Percentiles rank a stretch among this genome's conserved stretches.
These are phyloP conservation scores for Rhazya stricta DNA, from an alignment of 257 asterid species.

Conservation along the genomic window DNA sequence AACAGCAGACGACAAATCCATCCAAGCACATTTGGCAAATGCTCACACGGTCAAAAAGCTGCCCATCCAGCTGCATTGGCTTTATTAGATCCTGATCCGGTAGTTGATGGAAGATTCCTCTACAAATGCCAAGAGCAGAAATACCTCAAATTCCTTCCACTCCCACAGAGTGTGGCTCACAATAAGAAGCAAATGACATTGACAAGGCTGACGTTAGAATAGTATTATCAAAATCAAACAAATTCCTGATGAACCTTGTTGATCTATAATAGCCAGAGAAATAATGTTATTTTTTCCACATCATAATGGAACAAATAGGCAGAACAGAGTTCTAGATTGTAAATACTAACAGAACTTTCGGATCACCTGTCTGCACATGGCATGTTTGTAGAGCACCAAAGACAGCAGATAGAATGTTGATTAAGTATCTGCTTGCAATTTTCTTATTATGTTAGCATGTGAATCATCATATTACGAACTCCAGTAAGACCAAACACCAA, in stretches of 20 bases:
- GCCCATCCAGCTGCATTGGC: conserved; percentile 97
- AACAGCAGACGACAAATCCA: conserved; percentile 38
- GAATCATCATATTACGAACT: not conserved
- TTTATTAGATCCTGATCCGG: conserved; percentile 56
- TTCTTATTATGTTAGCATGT: not conserved
- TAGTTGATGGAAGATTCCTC: conserved; percentile 71
- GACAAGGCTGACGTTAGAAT: not conserved
- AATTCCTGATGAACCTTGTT: not conserved
- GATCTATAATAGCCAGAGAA: not conserved
- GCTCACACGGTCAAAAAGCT: conserved; percentile 53
- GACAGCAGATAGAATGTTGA: not conserved
- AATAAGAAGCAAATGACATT: not conserved
- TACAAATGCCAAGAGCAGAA: conserved; percentile 35
- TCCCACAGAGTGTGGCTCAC: not conserved
- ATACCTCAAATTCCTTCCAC: not conserved
- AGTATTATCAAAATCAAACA: not conserved
- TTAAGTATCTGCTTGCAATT: not conserved
- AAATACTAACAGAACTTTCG: not conserved
- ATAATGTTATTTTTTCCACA: not conserved
- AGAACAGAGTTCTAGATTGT: not conserved
- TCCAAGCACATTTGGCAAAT: conserved; percentile 13
- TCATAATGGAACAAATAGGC: not conserved
- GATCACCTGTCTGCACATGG: not conserved
- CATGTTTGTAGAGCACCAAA: not conserved
- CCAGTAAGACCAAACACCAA: not conserved